Evolutionary conservation across 2,329 filamentous ascomycete genomes (phyloP).

Genomic region (Pseudopyricularia javanii): DNA sequence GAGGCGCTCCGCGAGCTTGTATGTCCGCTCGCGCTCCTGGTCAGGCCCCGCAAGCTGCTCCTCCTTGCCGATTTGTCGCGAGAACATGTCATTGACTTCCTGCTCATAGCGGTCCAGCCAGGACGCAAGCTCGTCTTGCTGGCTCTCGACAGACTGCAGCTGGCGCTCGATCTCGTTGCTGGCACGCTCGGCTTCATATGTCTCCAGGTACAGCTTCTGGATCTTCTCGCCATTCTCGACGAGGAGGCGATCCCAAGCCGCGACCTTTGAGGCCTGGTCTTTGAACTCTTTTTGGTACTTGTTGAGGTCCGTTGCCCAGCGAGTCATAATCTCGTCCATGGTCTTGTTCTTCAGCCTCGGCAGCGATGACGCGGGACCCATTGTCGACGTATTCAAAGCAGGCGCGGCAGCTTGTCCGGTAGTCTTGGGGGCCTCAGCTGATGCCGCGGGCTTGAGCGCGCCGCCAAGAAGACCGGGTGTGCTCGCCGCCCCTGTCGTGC

Average conservation of each 20-base stretch:
- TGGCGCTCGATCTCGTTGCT: constrained; percentile 91
- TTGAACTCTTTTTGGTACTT: constrained; percentile 98
- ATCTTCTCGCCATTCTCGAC: constrained; percentile 95
- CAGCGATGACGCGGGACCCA: constrained; percentile 70
- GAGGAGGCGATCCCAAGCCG: constrained; percentile 81
- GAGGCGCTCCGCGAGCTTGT: constrained; percentile 89
- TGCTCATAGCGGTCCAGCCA: constrained; percentile 87
- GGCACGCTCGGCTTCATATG: constrained; percentile 85
- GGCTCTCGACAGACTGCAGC: constrained; percentile 75
- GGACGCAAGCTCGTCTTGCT: constrained; percentile 78
- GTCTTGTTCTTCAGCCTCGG: constrained; percentile 95
- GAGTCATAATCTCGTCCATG: constrained; percentile 96
- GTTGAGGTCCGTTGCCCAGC: constrained; percentile 88
- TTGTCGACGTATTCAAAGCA: constrained; percentile 59
- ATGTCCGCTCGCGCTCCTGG: constrained; percentile 89
- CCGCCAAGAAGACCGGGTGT: constrained; percentile 18
- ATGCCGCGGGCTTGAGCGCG: constrained; percentile 9
- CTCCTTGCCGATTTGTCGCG: constrained; percentile 61
- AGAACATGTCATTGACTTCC: constrained; percentile 82
- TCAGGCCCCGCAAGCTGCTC: constrained; percentile 79
- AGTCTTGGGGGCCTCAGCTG: constrained; percentile 4
- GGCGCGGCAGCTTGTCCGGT: constrained; percentile 7
- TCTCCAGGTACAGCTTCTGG: constrained; percentile 80
- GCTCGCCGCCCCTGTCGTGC: neutral
- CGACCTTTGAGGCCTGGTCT: constrained; percentile 74